Evolutionary conservation across 2,329 filamentous ascomycete species (phyloP).

Genomic region (Ophiosphaerella narmari): DNA sequence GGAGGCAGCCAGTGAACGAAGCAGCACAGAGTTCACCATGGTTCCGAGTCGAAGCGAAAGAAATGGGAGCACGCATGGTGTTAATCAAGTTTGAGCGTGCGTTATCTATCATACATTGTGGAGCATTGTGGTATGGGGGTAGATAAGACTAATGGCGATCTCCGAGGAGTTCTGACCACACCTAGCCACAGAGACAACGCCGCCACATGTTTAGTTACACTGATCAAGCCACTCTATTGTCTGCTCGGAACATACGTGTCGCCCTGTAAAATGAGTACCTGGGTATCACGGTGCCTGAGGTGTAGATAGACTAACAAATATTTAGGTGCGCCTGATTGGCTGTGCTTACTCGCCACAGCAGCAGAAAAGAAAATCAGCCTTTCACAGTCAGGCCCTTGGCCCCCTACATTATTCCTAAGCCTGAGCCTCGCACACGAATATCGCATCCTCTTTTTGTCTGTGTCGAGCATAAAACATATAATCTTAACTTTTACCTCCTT

Average conservation of each 20-base stretch:
- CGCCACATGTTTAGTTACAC: too few relatives aligned
- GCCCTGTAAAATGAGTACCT: too few relatives aligned
- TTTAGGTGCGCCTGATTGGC: not conserved
- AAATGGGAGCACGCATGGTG: slow-evolving; percentile 10
- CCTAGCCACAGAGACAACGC: too few relatives aligned
- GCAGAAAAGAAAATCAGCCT: not conserved
- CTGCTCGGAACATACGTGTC: too few relatives aligned
- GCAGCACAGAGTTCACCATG: slow-evolving; percentile 28
- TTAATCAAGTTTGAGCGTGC: slow-evolving; percentile 6
- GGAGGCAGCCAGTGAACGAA: slow-evolving; percentile 19
- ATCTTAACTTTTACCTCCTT: not conserved
- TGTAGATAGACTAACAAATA: not conserved
- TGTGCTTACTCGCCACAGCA: slow-evolving; percentile 2
- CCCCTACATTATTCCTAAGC: not conserved
- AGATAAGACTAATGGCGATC: slow-evolving; percentile 13
- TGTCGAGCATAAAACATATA: not conserved
- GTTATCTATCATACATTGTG: slow-evolving; percentile 6
- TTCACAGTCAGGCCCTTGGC: not conserved
- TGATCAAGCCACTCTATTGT: too few relatives aligned
- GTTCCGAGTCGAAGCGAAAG: slow-evolving; percentile 22
- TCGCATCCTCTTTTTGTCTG: too few relatives aligned
- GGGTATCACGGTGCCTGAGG: too few relatives aligned
- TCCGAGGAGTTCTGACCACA: slow-evolving; percentile 7
- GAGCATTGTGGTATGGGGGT: not conserved
- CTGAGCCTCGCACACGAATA: not conserved